phyloP scores from a whole-genome alignment of 2,329 filamentous ascomycete species.

The Colletotrichum horii region DNA sequence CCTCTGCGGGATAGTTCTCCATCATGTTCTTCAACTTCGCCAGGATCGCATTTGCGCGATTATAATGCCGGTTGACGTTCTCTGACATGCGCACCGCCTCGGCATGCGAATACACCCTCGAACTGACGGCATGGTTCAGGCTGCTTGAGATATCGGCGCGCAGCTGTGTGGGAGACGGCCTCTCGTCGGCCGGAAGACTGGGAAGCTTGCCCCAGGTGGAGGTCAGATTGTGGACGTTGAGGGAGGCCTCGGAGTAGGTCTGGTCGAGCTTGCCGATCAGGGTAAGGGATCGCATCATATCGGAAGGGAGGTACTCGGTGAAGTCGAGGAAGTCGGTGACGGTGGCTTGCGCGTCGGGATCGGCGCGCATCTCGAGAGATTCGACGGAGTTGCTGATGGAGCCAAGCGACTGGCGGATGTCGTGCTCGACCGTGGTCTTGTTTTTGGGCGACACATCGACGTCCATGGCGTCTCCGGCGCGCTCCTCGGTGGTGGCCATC shows the following conservation, averaged over 20 bases:
- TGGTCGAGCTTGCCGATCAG: constrained; percentile 69
- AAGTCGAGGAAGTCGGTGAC: constrained; percentile 74
- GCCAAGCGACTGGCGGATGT: constrained; percentile 27
- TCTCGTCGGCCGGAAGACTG: constrained; percentile 48
- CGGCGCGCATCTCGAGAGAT: constrained; percentile 57
- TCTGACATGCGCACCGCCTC: constrained; percentile 69
- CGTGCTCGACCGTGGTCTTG: constrained; percentile 33
- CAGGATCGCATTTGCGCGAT: constrained; percentile 62
- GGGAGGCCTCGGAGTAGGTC: constrained; percentile 60
- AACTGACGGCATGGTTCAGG: constrained; percentile 58
- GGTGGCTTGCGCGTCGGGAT: constrained; percentile 73
- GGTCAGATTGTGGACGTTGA: constrained; percentile 60
- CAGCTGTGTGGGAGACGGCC: constrained; percentile 54
- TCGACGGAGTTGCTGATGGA: constrained; percentile 44
- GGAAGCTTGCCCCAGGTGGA: constrained; percentile 63
- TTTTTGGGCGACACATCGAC: constrained; percentile 40
- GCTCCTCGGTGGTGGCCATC: constrained; percentile 25
- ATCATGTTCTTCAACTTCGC: constrained; percentile 64
- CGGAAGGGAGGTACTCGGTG: constrained; percentile 72
- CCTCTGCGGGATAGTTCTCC: constrained; percentile 62
- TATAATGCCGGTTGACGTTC: constrained; percentile 67
- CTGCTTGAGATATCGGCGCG: constrained; percentile 66
- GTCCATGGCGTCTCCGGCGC: constrained; percentile 29
- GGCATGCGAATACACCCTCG: constrained; percentile 63
- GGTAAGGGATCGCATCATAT: constrained; percentile 69